Evolutionary conservation across 2,329 filamentous ascomycete species (phyloP).

Genomic region (Paecilomyces sp.): DNA sequence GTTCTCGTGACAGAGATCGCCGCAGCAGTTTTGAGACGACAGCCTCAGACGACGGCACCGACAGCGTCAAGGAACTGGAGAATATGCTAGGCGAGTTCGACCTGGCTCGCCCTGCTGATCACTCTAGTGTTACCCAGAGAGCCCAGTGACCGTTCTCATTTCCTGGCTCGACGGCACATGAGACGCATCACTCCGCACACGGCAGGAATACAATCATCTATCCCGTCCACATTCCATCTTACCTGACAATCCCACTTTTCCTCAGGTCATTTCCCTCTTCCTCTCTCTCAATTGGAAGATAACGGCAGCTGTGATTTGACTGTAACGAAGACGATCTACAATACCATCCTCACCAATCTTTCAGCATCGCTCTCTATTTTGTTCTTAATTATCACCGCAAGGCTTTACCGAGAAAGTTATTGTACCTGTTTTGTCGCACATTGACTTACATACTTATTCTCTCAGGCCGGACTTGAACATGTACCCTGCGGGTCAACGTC

Average conservation of each 20-base stretch:
- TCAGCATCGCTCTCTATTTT: not conserved
- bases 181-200: not conserved
- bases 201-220: not conserved
- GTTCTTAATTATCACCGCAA: not conserved
- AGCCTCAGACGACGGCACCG: not conserved
- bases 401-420: not conserved
- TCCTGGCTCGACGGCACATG: not conserved
- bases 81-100: not conserved
- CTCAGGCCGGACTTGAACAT: not conserved
- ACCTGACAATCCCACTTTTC: not conserved
- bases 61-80: not conserved
- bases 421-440: not conserved
- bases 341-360: not conserved
- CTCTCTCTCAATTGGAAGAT: not conserved
- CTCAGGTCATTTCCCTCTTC: not conserved
- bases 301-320: not conserved
- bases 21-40: not conserved
- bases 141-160: not conserved
- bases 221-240: not conserved
- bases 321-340: not conserved
- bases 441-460: not conserved
- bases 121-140: not conserved
- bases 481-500: not conserved
- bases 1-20: not conserved
- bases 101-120: not conserved